Evolutionary conservation across 2,329 filamentous ascomycete genomes (phyloP), one percentile per base, ranked within the genome.

Genomic region (Neofusicoccum cordaticola): DNA sequence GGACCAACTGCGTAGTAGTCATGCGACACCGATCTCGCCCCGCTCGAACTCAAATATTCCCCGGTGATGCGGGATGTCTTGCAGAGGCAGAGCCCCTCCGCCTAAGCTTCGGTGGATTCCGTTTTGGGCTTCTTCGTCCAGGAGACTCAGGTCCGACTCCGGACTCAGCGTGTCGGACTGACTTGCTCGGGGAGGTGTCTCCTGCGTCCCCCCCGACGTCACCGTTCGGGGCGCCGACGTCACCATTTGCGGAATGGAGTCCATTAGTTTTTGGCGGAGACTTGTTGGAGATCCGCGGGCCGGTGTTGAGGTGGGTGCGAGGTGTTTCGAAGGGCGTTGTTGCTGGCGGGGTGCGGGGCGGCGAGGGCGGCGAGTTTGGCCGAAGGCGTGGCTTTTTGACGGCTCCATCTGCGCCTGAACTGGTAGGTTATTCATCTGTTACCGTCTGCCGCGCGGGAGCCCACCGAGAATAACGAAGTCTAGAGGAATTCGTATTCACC

Each of bases 401-500:
- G 22, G 22, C 53, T 39, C 56, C 42, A 15, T 60, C 56, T 52
- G 63, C 45, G 53, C 56, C 63, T 65, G 52, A 61, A 57, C 63
- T 65, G 42, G 41, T 60, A 31, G 48, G 64, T 65, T 63, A 65
- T 50, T 56, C 5, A 63, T 44, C 41, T 65, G 57, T 62, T 62
- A 62, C 63, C 57, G 3, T 52, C 42, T 44, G 45, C 34, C 39
- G 45, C 42, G 41, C 45, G 47, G 22, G 41, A 22, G 27, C 37
- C 39, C 47, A 62, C 22, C 47, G 48, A 53, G 13, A 42, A 15
- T 44, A 37, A 57, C 19, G 39, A 39, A 58, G n/a, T 17, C 31
- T 35, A 41, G 27, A 37, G 11, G 39, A 42, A 22, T 37, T 65
- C 27, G 41, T 70, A 76, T 71, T 76, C 73, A 78, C 76, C 75